phyloP scores from a whole-genome alignment of 148 eudicot species.

The Limonium bicolor region DNA sequence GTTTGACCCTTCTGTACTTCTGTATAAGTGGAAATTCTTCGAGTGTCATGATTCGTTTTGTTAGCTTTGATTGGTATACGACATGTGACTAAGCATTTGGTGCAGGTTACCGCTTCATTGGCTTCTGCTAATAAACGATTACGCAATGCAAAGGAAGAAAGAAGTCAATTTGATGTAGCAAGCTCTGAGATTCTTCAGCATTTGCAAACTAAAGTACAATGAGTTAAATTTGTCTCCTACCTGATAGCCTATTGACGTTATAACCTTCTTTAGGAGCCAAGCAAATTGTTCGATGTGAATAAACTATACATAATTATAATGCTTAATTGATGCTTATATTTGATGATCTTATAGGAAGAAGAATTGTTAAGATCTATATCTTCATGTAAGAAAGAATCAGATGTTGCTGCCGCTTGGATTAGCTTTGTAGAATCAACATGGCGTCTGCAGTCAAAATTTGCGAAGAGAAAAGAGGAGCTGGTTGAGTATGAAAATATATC shows the following conservation, averaged over 20 bases:
- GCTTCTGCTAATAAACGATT: constrained; percentile 21
- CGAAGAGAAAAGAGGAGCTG: constrained; percentile 18
- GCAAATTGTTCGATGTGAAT: no score
- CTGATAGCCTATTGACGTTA: no score
- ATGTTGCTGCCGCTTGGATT: constrained; percentile 20
- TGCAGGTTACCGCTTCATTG: constrained; percentile 25
- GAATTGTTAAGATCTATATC: constrained; percentile 25
- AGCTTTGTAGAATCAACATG: constrained; percentile 31
- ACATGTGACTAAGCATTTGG: constrained; percentile 1
- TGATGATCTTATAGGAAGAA: constrained; percentile 33
- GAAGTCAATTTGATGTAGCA: constrained; percentile 34
- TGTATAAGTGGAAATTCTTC: no score
- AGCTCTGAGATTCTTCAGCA: constrained; percentile 27
- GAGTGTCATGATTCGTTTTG: no score
- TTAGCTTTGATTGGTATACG: no score
- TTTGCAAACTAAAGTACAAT: constrained; percentile 20
- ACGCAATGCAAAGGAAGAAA: constrained; percentile 34
- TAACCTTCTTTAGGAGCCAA: no score
- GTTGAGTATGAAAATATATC: constrained; percentile 18
- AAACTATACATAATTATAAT: no score
- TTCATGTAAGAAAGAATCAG: constrained; percentile 25
- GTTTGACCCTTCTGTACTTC: no score
- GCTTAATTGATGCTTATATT: no score
- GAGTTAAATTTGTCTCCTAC: background rate
- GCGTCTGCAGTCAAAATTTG: constrained; percentile 18